Evolutionary conservation across 1,284 basidiomycete genomes (phyloP), one percentile per base, ranked within the genome.

Genomic region (Ganoderma boninense): DNA sequence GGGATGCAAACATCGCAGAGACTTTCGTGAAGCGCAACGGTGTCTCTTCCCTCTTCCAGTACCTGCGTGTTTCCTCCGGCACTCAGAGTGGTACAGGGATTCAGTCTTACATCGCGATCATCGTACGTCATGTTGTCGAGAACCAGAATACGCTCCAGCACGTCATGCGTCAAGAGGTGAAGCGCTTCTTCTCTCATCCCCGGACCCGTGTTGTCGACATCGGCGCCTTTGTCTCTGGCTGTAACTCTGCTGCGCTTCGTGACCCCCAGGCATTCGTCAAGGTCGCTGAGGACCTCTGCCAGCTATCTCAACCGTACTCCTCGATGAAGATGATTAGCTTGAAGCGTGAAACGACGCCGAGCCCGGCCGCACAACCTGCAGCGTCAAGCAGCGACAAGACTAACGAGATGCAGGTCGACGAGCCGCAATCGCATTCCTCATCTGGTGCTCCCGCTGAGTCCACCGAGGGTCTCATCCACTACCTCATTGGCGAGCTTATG

Each of bases 91-190:
- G 90, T 0, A 79, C 86, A 52, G 91, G 93, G 38, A 94, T 92
- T 73, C 95, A 96, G 69, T 90, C 94, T 0, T 95, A 97, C 79
- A 89, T 96, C 62, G 90, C 93, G 26, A 94, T 95, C 77, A 93
- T 99, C 69, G 84, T 98, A 23, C 93, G 98, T 3, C 97, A 99
- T 79, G 84, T 96, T 66, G 89, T 97, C 65, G 98, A 99, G 81
- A 94, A 97, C 74, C 78, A 86, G 5, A 78, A 82, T 7, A 89
- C 88, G 1, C 80, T 99, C 42, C 87, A 90, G 67, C 84, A 85
- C 7, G 87, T 95, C 71, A 97, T 99, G 90, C 87, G 89, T 32
- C 91, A 94, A 71, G 94, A 97, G 75, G 87, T 99, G 75, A 92
- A 89, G 76, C 88, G 91, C 5, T 94, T 91, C 82, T 90, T 96